Evolutionary conservation across 176 grass and related monocot genomes (phyloP).

Genomic region (Eragrostis curvula): DNA sequence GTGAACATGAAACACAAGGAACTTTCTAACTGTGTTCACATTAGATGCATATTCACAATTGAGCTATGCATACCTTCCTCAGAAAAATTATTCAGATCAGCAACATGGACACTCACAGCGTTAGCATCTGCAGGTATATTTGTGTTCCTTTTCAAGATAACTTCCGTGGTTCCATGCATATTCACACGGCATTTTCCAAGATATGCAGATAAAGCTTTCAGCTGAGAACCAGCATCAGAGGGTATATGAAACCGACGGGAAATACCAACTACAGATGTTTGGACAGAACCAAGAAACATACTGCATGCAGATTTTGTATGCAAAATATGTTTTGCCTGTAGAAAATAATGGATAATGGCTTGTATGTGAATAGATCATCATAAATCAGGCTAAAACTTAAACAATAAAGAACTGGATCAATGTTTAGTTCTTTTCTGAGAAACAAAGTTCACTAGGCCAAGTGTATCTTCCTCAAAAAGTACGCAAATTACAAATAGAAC

Average conservation of each 20-base stretch:
- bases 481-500: conserved; percentile 20
- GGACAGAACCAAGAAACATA: conserved; percentile 70
- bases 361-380: conserved; percentile 10
- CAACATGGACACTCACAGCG: conserved; percentile 78
- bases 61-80: conserved; percentile 66
- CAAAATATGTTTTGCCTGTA: conserved; percentile 66
- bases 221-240: conserved; percentile 60
- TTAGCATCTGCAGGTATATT: conserved; percentile 95
- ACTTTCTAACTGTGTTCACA: not conserved
- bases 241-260: conserved; percentile 70
- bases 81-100: conserved; percentile 60
- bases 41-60: not conserved
- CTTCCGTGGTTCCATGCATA: conserved; percentile 71
- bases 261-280: conserved; percentile 91
- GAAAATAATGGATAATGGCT: conserved; percentile 17
- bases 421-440: not conserved
- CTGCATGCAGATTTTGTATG: conserved; percentile 31
- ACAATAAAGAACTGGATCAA: not conserved
- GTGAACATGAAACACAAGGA: conserved; percentile 4
- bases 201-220: conserved; percentile 68
- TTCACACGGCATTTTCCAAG: conserved; percentile 72
- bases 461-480: conserved; percentile 14
- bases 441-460: conserved; percentile 4
- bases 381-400: not conserved
- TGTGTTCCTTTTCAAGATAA: conserved; percentile 74